These are phyloP conservation scores for Saraca asoca DNA, from an alignment of 331 rosid species.

Conservation along the genomic window DNA sequence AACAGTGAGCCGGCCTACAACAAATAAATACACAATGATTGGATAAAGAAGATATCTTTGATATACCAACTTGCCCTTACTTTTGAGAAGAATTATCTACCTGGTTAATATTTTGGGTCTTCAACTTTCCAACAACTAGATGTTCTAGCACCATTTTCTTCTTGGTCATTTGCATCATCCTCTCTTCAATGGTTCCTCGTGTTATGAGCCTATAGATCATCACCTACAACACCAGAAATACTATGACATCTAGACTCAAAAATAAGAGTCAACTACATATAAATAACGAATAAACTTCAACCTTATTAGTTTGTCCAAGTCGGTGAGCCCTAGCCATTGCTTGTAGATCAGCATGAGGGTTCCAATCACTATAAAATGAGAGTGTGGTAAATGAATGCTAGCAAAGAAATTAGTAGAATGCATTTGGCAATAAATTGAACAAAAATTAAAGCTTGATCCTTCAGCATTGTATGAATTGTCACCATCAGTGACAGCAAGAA, in stretches of 20 bases:
- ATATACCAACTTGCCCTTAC: conserved; percentile 9
- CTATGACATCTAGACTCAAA: conserved; percentile 25
- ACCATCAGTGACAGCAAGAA: too few relatives aligned
- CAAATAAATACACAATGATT: conserved; percentile 11
- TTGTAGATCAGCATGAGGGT: conserved; percentile 99
- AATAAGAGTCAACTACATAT: conserved; percentile 14
- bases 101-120: conserved; percentile 96
- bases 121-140: conserved; percentile 93
- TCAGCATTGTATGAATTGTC: neutral
- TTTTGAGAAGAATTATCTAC: conserved; percentile 40
- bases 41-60: neutral
- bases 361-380: conserved; percentile 82
- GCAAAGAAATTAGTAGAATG: neutral
- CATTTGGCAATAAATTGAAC: conserved; percentile 23
- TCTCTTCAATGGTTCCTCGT: conserved; percentile 96
- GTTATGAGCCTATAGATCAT: conserved; percentile 95
- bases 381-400: conserved; percentile 23
- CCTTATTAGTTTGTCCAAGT: conserved; percentile 99
- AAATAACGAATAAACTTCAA: conserved; percentile 38
- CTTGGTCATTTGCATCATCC: conserved; percentile 99
- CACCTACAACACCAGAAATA: conserved; percentile 63
- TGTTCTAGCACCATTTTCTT: conserved; percentile 99
- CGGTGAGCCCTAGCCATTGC: conserved; percentile 99
- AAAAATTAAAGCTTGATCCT: conserved; percentile 3
- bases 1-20: conserved; percentile 6